Conservation (phyloP, 257 asterid species). For the Avicennia marina region DNA sequence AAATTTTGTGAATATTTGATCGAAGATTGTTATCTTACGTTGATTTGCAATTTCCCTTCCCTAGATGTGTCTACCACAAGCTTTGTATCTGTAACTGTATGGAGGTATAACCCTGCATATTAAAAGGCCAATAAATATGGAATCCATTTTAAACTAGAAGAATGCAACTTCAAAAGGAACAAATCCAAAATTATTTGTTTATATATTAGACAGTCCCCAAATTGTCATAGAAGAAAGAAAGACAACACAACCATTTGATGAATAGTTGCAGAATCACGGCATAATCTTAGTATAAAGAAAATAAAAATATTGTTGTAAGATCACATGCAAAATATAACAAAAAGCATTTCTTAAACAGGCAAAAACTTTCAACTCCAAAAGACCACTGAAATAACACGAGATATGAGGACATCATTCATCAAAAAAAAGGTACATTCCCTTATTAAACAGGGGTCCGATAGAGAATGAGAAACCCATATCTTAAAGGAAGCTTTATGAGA, state of each 20-base stretch:
- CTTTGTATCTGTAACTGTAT: slow-evolving; percentile 75
- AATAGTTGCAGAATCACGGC: neutral
- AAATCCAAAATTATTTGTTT: neutral
- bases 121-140: slow-evolving; percentile 20
- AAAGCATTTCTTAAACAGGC: neutral
- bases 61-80: slow-evolving; percentile 95
- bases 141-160: slow-evolving; percentile 1
- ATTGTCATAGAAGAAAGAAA: neutral
- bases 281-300: too few species aligned
- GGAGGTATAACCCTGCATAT: slow-evolving; percentile 82
- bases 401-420: neutral
- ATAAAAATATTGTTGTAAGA: too few species aligned
- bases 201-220: neutral
- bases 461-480: neutral
- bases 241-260: neutral
- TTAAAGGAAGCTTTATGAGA: slow-evolving; percentile 1
- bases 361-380: neutral
- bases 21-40: slow-evolving; percentile 52
- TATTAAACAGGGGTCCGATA: neutral
- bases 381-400: too few species aligned
- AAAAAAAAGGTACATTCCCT: neutral
- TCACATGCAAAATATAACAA: too few species aligned
- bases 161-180: slow-evolving; percentile 11
- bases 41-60: slow-evolving; percentile 83
- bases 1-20: slow-evolving; percentile 10